Base-by-base conservation (phyloP, 2,329 filamentous ascomycete genomes). In the Arthrinium phaeospermum region DNA sequence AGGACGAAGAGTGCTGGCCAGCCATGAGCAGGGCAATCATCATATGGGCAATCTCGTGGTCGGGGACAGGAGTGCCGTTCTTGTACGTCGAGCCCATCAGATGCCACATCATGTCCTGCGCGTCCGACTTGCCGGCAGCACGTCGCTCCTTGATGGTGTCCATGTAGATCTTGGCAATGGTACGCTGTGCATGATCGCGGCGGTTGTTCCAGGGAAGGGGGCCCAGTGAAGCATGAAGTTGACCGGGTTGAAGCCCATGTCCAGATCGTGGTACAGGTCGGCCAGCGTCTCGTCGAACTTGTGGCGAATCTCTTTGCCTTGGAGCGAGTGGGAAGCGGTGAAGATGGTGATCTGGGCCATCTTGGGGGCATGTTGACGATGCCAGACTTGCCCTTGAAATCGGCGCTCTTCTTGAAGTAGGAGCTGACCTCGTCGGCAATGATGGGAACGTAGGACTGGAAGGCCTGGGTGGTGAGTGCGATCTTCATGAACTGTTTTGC, bases 1-100 rank as follows among this genome's bases (percentile, higher is more conserved):
- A 94, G 4, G 94, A 94, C 2, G 94, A 96, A 2, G 93, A 96
- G 85, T 97, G 94, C 81, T 97, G 94, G 71, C 94, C 94, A 73
- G 94, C 94, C 94, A 97, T 97, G 74, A 97, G 90, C 30, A 97
- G 88, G 7, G 94, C 94, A 82, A 97, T 97, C 93, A 97, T 96
- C 90, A 97, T 96, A 84, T 96, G 93, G 30, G 94, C 94, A 72
- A 97, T 89, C 82, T 97, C 94, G 78, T 92, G 88, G 79, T 97
- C 94, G 22, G 94, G 92, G n/a, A 97, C 88, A 7, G 87, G 86
- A 51, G 86, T 91, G 76, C 94, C 94, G 77, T 96, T 90, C 86
- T 97, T 97, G 89, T 97, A 97, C 34, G 86, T 88, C 77, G 91
- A 94, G 77, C 90, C 91, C 94, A 97, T 96, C 75, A 97, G 85